Base-by-base conservation (phyloP, 768 basidiomycete species). In the Fomitopsis serialis region DNA sequence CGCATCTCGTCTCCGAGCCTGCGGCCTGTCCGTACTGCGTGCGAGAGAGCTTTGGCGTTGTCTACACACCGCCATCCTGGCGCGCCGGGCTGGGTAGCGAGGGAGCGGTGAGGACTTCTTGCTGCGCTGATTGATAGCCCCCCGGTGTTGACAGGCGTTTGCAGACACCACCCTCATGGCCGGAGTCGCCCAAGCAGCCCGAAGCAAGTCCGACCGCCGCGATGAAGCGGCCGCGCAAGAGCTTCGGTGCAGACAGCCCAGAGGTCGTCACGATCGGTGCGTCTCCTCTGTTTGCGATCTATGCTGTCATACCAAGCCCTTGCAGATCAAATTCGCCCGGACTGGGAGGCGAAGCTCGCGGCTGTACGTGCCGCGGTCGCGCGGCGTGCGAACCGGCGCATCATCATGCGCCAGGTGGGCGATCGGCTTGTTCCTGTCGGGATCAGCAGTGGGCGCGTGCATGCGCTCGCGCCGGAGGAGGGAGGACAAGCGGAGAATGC, bases 11-110 rank as follows among this genome's bases (percentile, higher is more conserved):
- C 49, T 96, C 94, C 9, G 97, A 99, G 63, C 93, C 94, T 2
- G 94, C 96, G 13, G 90, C 92, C 2, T 99, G 97, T 67, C 97
- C 97, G 6, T 99, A 91, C 66, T 99, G 97, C 62, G 92, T 98
- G 29, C 96, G 98, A 70, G 87, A 94, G 44, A 95, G 98, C 70
- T 98, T 98, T 68, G 97, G 97, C 25, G 74, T 98, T 36, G 82
- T 93, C 32, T 99, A 99, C 67, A 80, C 74, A 2, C 83, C 88
- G 27, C 92, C 92, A 42, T 68, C 77, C 34, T 92, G 90, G 91
- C 81, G 89, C 57, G 72, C 84, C 47, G 91, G 91, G 48, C 84
- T 88, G 45, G 88, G 84, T 44, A 83, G 79, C 58, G 90, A 89
- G 51, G 82, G 81, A 66, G 77, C 75, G 68, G 87, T 89, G 53